These are phyloP conservation scores for Globomyces sp. DNA, from an alignment of 371 early-diverging fungal species.

Conservation along the genomic window DNA sequence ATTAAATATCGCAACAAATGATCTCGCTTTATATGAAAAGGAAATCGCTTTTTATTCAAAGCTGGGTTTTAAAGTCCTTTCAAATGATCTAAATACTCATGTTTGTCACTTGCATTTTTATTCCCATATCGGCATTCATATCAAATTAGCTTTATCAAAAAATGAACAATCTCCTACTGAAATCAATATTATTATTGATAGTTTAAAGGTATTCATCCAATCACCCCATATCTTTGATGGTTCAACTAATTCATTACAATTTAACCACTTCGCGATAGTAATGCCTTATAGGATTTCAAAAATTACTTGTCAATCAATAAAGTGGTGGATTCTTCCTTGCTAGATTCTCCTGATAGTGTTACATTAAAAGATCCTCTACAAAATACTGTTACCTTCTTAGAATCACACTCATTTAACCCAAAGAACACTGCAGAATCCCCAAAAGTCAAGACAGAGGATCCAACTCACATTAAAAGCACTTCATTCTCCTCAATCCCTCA, in stretches of 20 bases:
- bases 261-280: neutral
- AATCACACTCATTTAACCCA: neutral
- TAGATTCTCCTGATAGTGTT: neutral
- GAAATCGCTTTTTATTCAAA: conserved; percentile 55
- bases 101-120: neutral
- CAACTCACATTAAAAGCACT: neutral
- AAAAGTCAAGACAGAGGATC: too few species aligned
- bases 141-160: neutral
- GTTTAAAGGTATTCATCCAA: conserved; percentile 1
- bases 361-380: neutral
- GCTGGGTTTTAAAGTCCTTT: conserved; percentile 56
- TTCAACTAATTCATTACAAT: neutral
- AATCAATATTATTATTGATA: neutral
- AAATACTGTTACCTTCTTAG: conserved; percentile 2
- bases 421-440: neutral
- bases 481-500: neutral
- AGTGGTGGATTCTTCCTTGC: neutral
- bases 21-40: conserved; percentile 27
- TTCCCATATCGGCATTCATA: neutral
- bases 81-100: conserved; percentile 3
- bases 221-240: neutral
- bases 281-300: neutral
- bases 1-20: neutral
- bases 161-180: neutral
- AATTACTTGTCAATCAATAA: neutral